Conservation (phyloP, 1,139 yeast genomes). For the Taphrina wiesneri region DNA sequence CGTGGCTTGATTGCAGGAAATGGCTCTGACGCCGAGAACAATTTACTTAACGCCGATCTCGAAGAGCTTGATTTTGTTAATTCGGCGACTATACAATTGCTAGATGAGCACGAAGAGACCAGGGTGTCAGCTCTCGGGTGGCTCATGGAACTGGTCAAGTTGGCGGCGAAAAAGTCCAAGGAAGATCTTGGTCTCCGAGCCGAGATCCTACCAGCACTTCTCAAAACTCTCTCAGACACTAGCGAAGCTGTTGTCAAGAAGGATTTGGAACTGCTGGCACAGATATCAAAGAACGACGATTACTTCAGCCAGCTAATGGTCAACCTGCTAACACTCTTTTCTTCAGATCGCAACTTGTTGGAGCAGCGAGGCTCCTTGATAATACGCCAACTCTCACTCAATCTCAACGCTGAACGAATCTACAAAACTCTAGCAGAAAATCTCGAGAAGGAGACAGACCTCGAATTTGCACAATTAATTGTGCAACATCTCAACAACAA, state of each 20-base stretch:
- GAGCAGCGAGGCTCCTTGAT: conserved; percentile 81
- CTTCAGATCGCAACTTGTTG: conserved; percentile 61
- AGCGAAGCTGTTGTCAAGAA: conserved; percentile 80
- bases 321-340: conserved; percentile 68
- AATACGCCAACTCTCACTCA: conserved; percentile 76
- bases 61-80: conserved; percentile 56
- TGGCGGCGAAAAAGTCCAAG: conserved; percentile 47
- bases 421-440: conserved; percentile 80
- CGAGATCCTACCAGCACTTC: conserved; percentile 73
- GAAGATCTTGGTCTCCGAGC: conserved; percentile 58
- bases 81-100: conserved; percentile 60
- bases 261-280: conserved; percentile 73
- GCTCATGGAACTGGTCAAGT: conserved; percentile 78
- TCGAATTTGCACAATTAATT: conserved; percentile 58
- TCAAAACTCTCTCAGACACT: conserved; percentile 81
- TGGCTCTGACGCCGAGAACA: conserved; percentile 36
- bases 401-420: conserved; percentile 78
- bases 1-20: conserved; percentile 37
- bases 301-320: conserved; percentile 76
- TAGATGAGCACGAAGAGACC: conserved; percentile 75
- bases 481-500: conserved; percentile 86
- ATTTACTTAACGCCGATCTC: conserved; percentile 3
- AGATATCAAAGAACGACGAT: conserved; percentile 72
- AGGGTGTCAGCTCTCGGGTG: conserved; percentile 86
- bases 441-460: conserved; percentile 62